phyloP scores from a whole-genome alignment of 2,329 filamentous ascomycete genomes.

The Aspergillus ruber region DNA sequence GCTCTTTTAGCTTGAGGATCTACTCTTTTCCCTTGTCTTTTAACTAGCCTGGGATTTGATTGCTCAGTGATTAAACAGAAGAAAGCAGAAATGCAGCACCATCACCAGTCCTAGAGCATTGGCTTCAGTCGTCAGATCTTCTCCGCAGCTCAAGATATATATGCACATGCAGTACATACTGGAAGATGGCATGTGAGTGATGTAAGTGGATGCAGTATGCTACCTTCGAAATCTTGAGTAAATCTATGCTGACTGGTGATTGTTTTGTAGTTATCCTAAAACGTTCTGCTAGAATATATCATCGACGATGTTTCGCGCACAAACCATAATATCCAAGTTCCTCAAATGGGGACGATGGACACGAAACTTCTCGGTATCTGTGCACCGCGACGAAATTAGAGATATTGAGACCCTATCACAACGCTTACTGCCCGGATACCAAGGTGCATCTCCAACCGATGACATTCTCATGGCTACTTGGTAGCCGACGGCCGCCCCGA shows the following conservation, averaged over 20 bases:
- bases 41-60: too few species aligned
- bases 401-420: constrained; percentile 39
- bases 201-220: too few species aligned
- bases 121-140: too few species aligned
- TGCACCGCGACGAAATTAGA: constrained; percentile 36
- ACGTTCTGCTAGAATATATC: constrained; percentile 13
- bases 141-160: too few species aligned
- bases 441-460: constrained; percentile 43
- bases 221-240: too few species aligned
- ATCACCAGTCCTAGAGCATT: too few species aligned
- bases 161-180: too few species aligned
- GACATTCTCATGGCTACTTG: too few species aligned
- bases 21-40: not conserved
- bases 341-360: constrained; percentile 5
- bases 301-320: constrained; percentile 9
- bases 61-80: too few species aligned
- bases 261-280: not conserved
- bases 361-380: constrained; percentile 39
- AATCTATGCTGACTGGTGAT: not conserved
- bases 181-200: too few species aligned
- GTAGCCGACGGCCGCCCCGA: not conserved
- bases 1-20: not conserved
- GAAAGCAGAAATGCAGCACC: too few species aligned
- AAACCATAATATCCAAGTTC: constrained; percentile 6
- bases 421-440: constrained; percentile 58